phyloP scores from a whole-genome alignment of 495 filamentous ascomycete species.

The Aspergillus nanangensis region DNA sequence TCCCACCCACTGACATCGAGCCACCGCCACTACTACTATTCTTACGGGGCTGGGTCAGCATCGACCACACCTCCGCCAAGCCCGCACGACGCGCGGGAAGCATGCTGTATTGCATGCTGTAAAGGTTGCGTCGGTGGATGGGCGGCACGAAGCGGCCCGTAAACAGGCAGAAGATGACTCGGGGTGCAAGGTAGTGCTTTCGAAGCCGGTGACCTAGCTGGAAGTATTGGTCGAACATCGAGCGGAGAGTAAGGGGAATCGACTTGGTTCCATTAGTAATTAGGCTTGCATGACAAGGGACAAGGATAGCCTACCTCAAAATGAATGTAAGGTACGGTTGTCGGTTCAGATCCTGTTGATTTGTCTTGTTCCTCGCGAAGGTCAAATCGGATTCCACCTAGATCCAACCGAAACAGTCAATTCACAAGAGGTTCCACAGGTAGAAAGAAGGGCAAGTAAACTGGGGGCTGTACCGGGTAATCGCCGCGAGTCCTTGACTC shows the following conservation, averaged over 20 bases:
- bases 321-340: constrained; percentile 67
- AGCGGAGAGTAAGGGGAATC: constrained; percentile 80
- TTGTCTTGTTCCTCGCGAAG: constrained; percentile 57
- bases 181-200: constrained; percentile 88
- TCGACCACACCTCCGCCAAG: constrained; percentile 80
- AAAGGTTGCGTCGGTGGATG: constrained; percentile 89
- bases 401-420: no score
- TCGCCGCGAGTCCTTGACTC: constrained; percentile 86
- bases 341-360: constrained; percentile 10
- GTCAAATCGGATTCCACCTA: constrained; percentile 87
- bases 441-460: no score
- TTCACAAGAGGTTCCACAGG: no score
- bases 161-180: constrained; percentile 79
- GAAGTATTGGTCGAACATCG: constrained; percentile 97
- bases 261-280: constrained; percentile 48
- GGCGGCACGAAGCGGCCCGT: constrained; percentile 89
- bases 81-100: constrained; percentile 76
- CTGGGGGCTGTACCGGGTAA: constrained; percentile 81
- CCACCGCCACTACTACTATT: constrained; percentile 20
- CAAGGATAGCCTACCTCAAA: constrained; percentile 64
- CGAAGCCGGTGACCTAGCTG: constrained; percentile 87
- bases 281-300: no score
- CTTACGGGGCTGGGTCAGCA: constrained; percentile 55
- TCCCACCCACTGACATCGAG: constrained; percentile 22
- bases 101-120: constrained; percentile 98